Conservation (phyloP, 331 rosid species). For the Prunus yedoensis region DNA sequence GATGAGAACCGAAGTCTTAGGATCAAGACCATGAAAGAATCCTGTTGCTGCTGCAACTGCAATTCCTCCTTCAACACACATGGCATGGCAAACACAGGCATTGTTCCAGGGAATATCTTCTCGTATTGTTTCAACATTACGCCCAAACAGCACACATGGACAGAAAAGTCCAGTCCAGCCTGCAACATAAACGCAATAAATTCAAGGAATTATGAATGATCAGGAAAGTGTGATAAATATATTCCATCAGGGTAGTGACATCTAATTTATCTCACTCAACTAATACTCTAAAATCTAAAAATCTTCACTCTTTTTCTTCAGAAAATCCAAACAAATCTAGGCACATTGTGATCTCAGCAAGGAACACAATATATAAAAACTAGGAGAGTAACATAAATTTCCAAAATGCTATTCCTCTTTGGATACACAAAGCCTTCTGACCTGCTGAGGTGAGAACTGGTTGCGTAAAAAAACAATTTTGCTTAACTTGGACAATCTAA, state of each 20-base stretch:
- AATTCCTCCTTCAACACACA: conserved; percentile 62
- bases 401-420: not conserved
- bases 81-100: conserved; percentile 62
- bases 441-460: not conserved
- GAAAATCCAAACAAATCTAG: not conserved
- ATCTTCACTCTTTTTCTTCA: not conserved
- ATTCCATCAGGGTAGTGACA: not conserved
- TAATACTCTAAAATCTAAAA: conserved; percentile 1
- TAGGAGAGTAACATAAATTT: not conserved
- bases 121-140: conserved; percentile 42
- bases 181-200: conserved; percentile 22
- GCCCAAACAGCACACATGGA: conserved; percentile 63
- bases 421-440: not conserved
- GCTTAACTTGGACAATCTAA: not conserved
- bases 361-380: not conserved
- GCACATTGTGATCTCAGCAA: not conserved
- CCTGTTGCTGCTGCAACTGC: conserved; percentile 52
- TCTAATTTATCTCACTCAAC: not conserved
- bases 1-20: conserved; percentile 56
- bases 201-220: conserved; percentile 8
- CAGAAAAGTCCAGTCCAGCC: conserved; percentile 63
- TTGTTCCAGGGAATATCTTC: conserved; percentile 57
- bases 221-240: not conserved
- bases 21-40: conserved; percentile 55
- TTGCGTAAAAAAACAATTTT: not conserved